These are phyloP conservation scores for Bimuria novae-zelandiae DNA, from an alignment of 2,329 filamentous ascomycete genomes.

Conservation along the genomic window DNA sequence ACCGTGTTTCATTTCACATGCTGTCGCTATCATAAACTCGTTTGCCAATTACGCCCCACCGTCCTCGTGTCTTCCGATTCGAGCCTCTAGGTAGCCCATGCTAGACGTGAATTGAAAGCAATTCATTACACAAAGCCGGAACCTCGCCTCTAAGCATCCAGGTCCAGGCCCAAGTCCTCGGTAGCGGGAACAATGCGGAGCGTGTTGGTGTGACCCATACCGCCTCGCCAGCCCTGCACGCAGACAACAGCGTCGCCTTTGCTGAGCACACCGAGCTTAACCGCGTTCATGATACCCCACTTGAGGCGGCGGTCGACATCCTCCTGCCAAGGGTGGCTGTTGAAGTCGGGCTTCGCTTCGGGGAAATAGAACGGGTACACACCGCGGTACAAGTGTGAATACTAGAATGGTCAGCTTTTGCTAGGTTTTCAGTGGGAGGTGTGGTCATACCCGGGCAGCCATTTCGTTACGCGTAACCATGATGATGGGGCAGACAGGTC, in stretches of 20 bases:
- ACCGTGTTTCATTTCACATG: slow-evolving; percentile 4
- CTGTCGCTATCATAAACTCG: slow-evolving; percentile 11
- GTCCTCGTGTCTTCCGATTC: not conserved
- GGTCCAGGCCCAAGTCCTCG: slow-evolving; percentile 56
- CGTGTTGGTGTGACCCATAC: slow-evolving; percentile 91
- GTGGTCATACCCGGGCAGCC: slow-evolving; percentile 67
- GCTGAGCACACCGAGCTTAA: slow-evolving; percentile 77
- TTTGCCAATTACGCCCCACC: slow-evolving; percentile 8
- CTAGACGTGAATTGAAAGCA: slow-evolving; percentile 10
- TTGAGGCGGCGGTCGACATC: slow-evolving; percentile 97
- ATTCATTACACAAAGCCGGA: slow-evolving; percentile 18
- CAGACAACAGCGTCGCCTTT: slow-evolving; percentile 78
- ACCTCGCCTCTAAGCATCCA: slow-evolving; percentile 46
- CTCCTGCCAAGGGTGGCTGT: slow-evolving; percentile 93
- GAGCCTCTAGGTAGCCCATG: slow-evolving; percentile 1
- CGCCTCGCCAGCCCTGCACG: slow-evolving; percentile 89
- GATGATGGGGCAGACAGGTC: slow-evolving; percentile 98
- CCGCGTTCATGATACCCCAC: slow-evolving; percentile 89
- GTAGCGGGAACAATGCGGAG: slow-evolving; percentile 57
- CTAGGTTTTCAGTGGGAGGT: not conserved
- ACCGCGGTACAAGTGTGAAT: slow-evolving; percentile 93
- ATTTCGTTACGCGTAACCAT: slow-evolving; percentile 91
- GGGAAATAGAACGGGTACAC: slow-evolving; percentile 97
- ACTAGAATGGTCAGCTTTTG: slow-evolving; percentile 52
- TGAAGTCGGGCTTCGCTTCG: slow-evolving; percentile 93